Evolutionary conservation across 192 early-diverging fungal species (phyloP), one percentile per base, ranked within the genome.

Genomic region (Podila clonocystis): DNA sequence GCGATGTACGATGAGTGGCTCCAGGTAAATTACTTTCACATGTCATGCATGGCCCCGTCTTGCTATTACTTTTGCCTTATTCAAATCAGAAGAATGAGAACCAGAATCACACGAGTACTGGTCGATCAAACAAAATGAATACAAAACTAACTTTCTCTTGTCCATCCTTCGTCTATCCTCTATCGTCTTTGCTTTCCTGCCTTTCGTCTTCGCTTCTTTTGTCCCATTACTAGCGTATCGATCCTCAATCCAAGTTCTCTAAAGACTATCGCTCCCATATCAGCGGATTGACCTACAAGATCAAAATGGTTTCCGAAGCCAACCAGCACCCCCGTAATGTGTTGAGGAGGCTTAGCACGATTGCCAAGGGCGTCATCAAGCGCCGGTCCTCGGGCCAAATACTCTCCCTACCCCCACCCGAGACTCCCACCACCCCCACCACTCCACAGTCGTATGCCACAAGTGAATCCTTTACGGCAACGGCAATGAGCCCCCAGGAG

Each of bases 1-100:
- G 31, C 41, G 28, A 58, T 33, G 48, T 79, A 79, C 20, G 76
- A 79, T 13, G 76, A 79, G 29, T 79, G 76, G 76, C 65, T 79
- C 59, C 65, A 59, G 52, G 52, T 55, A 55, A 24, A 17, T 22
- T 24, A 26, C 15, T 45, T 17, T 8, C 15, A 45, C 41, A 45
- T 45, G 41, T 12, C 13, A 45, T 45, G 41, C 41, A 45, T 0
- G 41, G 41, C 41, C 15, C 41, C 41, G 41, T 45, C 41, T 45
- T 45, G 13, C 17, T 45, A 15, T 45, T 15, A 1, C 41, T 12
- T 45, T 15, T 45, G 11, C 15, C 17, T 45, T 17, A 15, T 12
- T 17, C 41, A 2, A 12, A 17, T 45, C 41, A 45, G 41, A 45
- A 11, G 34, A 36, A 36, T 36, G 34, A 4, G 9, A 36, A 36